Base-by-base conservation (phyloP, 176 grass and related monocot genomes). In the Carex littledalei region DNA sequence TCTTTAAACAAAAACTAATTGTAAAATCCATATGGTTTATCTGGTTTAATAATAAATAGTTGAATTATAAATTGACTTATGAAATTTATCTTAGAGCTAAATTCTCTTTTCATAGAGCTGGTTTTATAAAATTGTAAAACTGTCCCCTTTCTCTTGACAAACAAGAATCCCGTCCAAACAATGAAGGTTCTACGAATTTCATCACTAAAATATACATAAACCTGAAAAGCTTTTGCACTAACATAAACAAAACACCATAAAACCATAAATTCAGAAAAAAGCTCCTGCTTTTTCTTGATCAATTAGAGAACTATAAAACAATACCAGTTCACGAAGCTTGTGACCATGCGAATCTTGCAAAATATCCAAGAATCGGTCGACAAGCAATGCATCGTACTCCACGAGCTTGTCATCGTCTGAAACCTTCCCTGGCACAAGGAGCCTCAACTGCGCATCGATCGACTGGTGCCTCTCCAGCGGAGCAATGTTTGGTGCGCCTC, bases 341-440 rank as follows among this genome's bases (percentile, higher is more conserved):
- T 70, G 47, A 65, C 93, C 93, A 43, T 94, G 84, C 63, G 91
- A 83, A 67, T 87, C 81, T 89, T 94, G 88, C 77, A 94, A 81
- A 82, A 94, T 94, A 87, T 92, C 90, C 81, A 94, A 86, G 82
- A 94, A 94, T 57, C 88, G 88, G 69, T 92, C 86, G 24, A 87
- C 13, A 75, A 94, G 93, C 41, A 94, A 63, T 11, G 90, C 88
- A 18, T 94, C 93, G 67, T 94, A 94, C 78, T 92, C 82, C 18
- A 94, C 31, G 76, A 94, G 93, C 77, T 92, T 90, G 81, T 94
- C 93, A 84, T 94, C 88, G 21, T 87, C 90, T 6, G 90, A 89
- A 11, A 89, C 88, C 93, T 92, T 94, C 56, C 84, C 81, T 13
- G 90, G 93, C 9, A 81, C 86, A 3, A 94, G 86, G 3, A 69